phyloP scores from a whole-genome alignment of 1,284 basidiomycete genomes.

The Xerocomus minutiporus region DNA sequence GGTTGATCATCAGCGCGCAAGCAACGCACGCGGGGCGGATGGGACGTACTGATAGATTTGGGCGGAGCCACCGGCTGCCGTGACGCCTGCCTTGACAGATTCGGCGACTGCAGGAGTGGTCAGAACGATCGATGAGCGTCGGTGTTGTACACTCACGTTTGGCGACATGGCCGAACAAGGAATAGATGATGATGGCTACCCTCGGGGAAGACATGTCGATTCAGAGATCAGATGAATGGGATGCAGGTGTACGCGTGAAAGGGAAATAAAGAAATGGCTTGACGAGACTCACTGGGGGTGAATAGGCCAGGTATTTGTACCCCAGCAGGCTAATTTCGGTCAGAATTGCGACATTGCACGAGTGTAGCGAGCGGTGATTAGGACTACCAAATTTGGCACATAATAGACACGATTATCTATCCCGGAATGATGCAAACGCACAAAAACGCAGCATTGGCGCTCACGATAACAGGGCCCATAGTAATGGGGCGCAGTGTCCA shows the following conservation, averaged over 20 bases:
- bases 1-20: neutral
- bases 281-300: neutral
- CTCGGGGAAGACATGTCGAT: constrained; percentile 27
- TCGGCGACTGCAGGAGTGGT: constrained; percentile 40
- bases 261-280: neutral
- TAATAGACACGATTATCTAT: constrained; percentile 10
- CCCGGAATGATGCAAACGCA: neutral
- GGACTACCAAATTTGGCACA: constrained; percentile 9
- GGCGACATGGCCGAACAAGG: constrained; percentile 47
- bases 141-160: constrained; percentile 24
- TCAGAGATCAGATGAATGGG: neutral
- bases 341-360: neutral
- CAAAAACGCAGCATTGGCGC: constrained; percentile 12
- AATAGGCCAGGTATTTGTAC: constrained; percentile 19
- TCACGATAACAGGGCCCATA: constrained; percentile 7
- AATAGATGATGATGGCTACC: constrained; percentile 48
- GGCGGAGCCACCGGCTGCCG: constrained; percentile 44
- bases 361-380: neutral
- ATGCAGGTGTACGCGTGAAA: neutral
- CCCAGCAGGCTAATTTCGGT: neutral
- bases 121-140: neutral
- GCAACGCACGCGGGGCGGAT: no score
- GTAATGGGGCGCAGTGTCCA: neutral
- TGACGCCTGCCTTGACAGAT: constrained; percentile 44
- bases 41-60: constrained; percentile 41